Evolutionary conservation across 78 protist species (phyloP), one percentile per base, ranked within the genome.

Genomic region (Dictyostelium intermedium): DNA sequence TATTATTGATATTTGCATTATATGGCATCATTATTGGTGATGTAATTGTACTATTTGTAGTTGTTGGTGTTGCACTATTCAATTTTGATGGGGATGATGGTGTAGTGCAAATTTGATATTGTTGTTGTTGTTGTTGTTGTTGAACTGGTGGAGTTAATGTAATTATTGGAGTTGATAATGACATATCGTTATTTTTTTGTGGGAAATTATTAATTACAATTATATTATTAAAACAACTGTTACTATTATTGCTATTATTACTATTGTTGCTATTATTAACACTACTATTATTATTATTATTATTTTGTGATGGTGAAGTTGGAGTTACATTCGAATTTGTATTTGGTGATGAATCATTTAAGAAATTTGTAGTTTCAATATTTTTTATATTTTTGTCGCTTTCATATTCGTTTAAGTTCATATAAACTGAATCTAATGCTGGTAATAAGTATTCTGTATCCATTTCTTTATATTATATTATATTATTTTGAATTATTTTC

Each of bases 41-140:
- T 37, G 82, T 63, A 63, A 63, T 63, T 63, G 82, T 37, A 76
- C 34, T 76, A 37, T 76, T 72, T 72, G 79, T 72, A 72, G 37
- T 72, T 27, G 79, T 72, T 72, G 79, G 23, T 32, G 45, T 76
- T 76, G 82, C 37, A 76, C 43, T 34, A 37, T 76, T 76, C 13
- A 32, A 76, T 23, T 39, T 76, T 76, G 82, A 34, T 76, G 47
- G 39, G 39, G 82, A 34, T 41, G 47, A 35, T 76, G 60, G 37
- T 39, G 47, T 14, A 13, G 50, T 20, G n/a, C n/a, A n/a, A 30
- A 34, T 32, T 74, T 76, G 56, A 6, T 76, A 27, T 18, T 27
- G 79, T 10, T 34, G 37, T 32, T 4, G 47, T 41, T 37, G 32
- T 39, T 34, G 82, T 74, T 37, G 53, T 74, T 74, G 81, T 39